Conservation (phyloP, 352 stramenopile species). For the Phytophthora litchii region DNA sequence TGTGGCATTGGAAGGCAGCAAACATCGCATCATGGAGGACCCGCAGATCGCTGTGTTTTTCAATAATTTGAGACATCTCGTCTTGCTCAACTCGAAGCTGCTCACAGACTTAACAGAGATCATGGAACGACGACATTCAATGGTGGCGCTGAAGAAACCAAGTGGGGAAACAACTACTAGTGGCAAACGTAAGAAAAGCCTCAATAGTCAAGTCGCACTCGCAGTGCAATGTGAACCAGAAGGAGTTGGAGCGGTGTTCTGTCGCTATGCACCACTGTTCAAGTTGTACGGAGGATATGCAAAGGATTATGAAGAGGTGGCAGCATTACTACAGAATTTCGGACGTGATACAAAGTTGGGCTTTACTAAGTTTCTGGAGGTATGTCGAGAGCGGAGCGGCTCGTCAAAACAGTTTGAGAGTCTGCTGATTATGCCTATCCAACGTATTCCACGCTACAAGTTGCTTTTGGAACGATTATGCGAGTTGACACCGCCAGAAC, state of each 20-base stretch:
- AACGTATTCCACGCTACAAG: conserved; percentile 93
- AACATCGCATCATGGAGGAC: conserved; percentile 83
- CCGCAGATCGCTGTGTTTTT: conserved; percentile 89
- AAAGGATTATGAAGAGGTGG: conserved; percentile 85
- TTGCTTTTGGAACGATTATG: conserved; percentile 82
- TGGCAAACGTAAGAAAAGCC: conserved; percentile 30
- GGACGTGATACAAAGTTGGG: conserved; percentile 48
- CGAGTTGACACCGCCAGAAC: conserved; percentile 63
- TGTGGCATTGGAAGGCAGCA: conserved; percentile 76
- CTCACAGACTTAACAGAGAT: conserved; percentile 76
- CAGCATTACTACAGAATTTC: conserved; percentile 63
- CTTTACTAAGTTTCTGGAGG: conserved; percentile 65
- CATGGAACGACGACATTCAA: conserved; percentile 35
- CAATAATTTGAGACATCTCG: conserved; percentile 79
- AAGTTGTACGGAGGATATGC: conserved; percentile 85
- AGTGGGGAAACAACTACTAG: not conserved
- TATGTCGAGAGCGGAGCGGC: conserved; percentile 55
- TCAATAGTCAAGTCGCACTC: conserved; percentile 35
- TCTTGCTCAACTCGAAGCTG: conserved; percentile 88
- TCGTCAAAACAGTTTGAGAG: conserved; percentile 80
- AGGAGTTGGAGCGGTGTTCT: conserved; percentile 79
- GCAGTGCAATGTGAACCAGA: conserved; percentile 40
- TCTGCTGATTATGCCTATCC: conserved; percentile 92
- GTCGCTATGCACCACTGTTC: conserved; percentile 82
- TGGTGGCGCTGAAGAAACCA: conserved; percentile 11